phyloP scores from a whole-genome alignment of 306 rosid genomes.

The Luffa acutangula region DNA sequence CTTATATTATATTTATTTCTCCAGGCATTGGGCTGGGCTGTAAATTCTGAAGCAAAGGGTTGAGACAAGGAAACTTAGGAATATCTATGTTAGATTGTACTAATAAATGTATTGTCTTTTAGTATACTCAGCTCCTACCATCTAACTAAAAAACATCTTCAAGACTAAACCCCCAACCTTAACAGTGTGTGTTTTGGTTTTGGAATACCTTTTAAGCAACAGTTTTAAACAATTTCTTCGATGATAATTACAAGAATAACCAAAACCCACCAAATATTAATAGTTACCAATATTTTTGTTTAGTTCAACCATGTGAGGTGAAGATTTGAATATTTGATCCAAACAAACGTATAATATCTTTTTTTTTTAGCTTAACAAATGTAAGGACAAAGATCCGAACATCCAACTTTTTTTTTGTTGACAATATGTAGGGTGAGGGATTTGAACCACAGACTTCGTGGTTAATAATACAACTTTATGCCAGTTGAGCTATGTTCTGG shows the following conservation, averaged over 20 bases:
- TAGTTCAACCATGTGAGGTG: too few relatives aligned
- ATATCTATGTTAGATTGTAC: slow-evolving; percentile 1
- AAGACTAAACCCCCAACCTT: background rate
- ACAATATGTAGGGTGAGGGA: too few relatives aligned
- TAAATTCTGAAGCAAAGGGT: background rate
- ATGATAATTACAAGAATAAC: background rate
- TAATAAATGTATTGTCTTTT: background rate
- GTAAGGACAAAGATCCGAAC: too few relatives aligned
- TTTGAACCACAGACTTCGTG: too few relatives aligned
- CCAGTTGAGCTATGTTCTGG: too few relatives aligned
- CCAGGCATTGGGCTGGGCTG: background rate
- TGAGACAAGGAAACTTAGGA: background rate
- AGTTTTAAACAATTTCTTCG: background rate
- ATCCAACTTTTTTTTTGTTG: too few relatives aligned
- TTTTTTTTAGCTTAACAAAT: too few relatives aligned
- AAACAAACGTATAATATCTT: too few relatives aligned
- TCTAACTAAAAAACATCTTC: background rate
- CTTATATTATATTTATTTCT: background rate
- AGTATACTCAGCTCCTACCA: background rate
- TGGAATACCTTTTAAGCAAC: background rate
- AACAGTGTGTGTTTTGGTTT: background rate
- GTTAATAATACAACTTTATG: too few relatives aligned
- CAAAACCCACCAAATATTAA: too few relatives aligned
- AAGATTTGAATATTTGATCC: too few relatives aligned
- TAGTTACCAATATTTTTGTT: too few relatives aligned